Evolutionary conservation across 495 filamentous ascomycete species (phyloP).

Genomic region (Hyaloscypha bicolor): DNA sequence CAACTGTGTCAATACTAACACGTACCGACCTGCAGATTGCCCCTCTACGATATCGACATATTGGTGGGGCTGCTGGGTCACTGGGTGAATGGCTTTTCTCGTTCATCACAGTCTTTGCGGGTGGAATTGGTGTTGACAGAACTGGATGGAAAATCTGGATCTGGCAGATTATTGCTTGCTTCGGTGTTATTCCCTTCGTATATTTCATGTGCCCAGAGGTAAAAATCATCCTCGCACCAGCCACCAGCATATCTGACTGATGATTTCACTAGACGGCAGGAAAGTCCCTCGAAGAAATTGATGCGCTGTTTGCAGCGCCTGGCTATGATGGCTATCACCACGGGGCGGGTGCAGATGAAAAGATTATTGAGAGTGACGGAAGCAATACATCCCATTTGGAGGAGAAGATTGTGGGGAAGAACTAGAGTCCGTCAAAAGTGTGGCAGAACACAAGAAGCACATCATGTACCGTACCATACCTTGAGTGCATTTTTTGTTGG

Average conservation of each 20-base stretch:
- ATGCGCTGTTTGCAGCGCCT: constrained; percentile 14
- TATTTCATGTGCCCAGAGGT: constrained; percentile 8
- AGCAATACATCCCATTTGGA: too few relatives aligned
- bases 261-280: constrained; percentile 11
- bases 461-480: too few relatives aligned
- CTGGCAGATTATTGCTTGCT: constrained; percentile 29
- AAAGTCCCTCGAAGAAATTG: constrained; percentile 22
- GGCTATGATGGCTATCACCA: too few relatives aligned
- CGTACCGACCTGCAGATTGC: constrained; percentile 27
- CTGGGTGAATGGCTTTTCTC: constrained; percentile 37
- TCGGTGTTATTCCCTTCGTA: constrained; percentile 9
- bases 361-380: too few relatives aligned
- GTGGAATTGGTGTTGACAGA: constrained; percentile 34
- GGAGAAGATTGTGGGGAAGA: too few relatives aligned
- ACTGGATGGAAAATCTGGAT: constrained; percentile 37
- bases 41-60: constrained; percentile 36
- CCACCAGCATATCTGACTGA: background rate
- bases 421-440: too few relatives aligned
- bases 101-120: constrained; percentile 40
- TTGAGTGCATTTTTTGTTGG: too few relatives aligned
- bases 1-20: background rate
- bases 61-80: constrained; percentile 33
- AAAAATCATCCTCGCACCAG: background rate
- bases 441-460: too few relatives aligned
- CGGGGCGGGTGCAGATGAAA: too few relatives aligned